Evolutionary conservation across 2,329 filamentous ascomycete species (phyloP), one percentile per base, ranked within the genome.

Genomic region (Alternaria hordeiaustralica): DNA sequence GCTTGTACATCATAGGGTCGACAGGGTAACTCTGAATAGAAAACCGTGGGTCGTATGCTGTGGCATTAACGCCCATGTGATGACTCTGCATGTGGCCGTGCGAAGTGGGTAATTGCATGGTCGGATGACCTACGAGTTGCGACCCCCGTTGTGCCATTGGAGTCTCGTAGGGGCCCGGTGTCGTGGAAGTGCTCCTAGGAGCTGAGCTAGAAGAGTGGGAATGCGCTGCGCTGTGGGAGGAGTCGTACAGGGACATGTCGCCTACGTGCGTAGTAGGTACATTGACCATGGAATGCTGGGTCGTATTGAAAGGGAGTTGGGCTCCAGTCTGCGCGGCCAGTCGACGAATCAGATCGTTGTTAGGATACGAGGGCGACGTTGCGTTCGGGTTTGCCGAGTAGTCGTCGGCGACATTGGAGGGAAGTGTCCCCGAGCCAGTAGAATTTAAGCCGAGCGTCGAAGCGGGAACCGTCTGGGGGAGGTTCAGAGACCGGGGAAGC

Each of bases 1-100:
- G 71, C 64, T 79, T 78, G 60, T 71, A 79, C 63, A 75, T 73
- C 75, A 79, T 78, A 13, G 77, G 76, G 63, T 79, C 76, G 43
- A 78, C 74, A 18, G 74, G 75, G 60, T 74, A 79, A 20, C 74
- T 73, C 58, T 75, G 75, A 46, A 77, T 70, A 11, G 64, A 65
- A 58, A 76, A 79, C 45, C 77, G 67, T 7, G 76, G 75, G 57
- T 79, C 77, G 63, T 79, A 79, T 46, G 73, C 65, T 21, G 71
- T 71, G 10, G 71, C 59, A 54, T 70, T 74, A 9, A 78, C 69
- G 55, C 72, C 70, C 36, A 78, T 66, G 50, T 76, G 76, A 55
- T 79, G 77, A 20, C 67, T 65, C 56, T 74, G 74, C 61, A 79
- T 70, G 45, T 78, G 75, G 23, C 61, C 50, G 55, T 75, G 73